Conservation (phyloP, 495 filamentous ascomycete species). For the Cetradonia linearis region DNA sequence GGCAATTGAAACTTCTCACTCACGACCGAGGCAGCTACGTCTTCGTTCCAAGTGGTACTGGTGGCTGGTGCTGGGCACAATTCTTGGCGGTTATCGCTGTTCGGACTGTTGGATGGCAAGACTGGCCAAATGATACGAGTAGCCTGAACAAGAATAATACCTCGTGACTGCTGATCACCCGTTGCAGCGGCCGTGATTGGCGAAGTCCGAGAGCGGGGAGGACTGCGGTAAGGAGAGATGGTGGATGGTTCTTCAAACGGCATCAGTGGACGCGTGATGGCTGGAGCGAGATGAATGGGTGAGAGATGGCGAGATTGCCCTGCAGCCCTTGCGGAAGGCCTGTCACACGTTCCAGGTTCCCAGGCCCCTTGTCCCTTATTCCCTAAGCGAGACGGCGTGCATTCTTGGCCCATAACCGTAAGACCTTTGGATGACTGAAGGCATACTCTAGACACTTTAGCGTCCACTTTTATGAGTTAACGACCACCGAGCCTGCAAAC, state of each 20-base stretch:
- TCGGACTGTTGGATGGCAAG: slow-evolving; percentile 3
- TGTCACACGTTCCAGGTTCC: slow-evolving; percentile 13
- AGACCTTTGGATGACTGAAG: neutral
- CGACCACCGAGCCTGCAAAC: neutral
- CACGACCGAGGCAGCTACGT: neutral
- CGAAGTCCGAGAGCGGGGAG: neutral
- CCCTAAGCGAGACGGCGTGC: slow-evolving; percentile 12
- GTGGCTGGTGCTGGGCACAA: neutral
- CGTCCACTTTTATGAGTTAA: neutral
- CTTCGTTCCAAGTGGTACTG: neutral
- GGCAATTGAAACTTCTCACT: slow-evolving; percentile 1
- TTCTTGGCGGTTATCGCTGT: neutral
- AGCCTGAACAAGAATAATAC: neutral
- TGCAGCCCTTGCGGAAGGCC: slow-evolving; percentile 9
- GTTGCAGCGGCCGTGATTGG: neutral
- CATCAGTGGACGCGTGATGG: slow-evolving; percentile 7
- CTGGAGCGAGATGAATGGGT: slow-evolving; percentile 6
- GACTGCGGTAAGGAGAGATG: neutral
- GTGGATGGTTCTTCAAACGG: neutral
- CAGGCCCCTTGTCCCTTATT: neutral
- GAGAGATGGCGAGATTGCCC: slow-evolving; percentile 5
- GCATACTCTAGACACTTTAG: neutral
- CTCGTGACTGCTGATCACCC: slow-evolving; percentile 7
- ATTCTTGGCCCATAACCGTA: neutral
- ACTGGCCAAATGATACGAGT: slow-evolving; percentile 6